A percentile compares a stretch with the other conserved stretches of the same genome.
Conservation (phyloP, 2,329 filamentous ascomycete genomes). For the Diaporthe amygdali region DNA sequence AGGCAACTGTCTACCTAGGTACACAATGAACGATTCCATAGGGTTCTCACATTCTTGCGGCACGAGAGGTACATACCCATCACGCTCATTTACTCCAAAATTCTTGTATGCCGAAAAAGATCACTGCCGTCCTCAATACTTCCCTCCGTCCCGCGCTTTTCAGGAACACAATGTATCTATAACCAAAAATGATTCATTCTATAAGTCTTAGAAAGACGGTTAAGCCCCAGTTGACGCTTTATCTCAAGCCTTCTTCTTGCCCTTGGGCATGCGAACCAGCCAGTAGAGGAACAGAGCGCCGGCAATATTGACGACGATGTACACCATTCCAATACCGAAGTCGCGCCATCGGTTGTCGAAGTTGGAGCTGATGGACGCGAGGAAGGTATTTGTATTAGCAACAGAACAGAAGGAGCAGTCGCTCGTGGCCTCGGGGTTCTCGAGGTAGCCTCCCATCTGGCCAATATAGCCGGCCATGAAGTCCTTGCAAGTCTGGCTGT, state of each 20-base stretch:
- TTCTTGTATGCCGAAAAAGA: no score
- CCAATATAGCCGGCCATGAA: conserved; percentile 62
- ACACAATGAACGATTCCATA: no score
- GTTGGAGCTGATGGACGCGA: conserved; percentile 52
- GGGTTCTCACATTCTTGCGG: no score
- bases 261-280: conserved; percentile 39
- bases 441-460: conserved; percentile 57
- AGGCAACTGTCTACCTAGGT: no score
- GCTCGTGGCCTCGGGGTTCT: conserved; percentile 50
- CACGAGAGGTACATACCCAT: no score
- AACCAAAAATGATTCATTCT: neutral
- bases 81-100: no score
- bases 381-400: conserved; percentile 55
- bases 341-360: conserved; percentile 70
- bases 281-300: conserved; percentile 55
- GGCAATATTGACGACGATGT: conserved; percentile 56
- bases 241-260: conserved; percentile 7
- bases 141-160: no score
- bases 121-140: no score
- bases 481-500: conserved; percentile 60
- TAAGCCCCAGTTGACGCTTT: neutral
- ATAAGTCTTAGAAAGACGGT: neutral
- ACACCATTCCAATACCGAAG: conserved; percentile 64
- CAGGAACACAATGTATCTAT: neutral
- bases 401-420: conserved; percentile 63